phyloP scores from a whole-genome alignment of 257 asterid genomes.

The Asclepias syriaca region DNA sequence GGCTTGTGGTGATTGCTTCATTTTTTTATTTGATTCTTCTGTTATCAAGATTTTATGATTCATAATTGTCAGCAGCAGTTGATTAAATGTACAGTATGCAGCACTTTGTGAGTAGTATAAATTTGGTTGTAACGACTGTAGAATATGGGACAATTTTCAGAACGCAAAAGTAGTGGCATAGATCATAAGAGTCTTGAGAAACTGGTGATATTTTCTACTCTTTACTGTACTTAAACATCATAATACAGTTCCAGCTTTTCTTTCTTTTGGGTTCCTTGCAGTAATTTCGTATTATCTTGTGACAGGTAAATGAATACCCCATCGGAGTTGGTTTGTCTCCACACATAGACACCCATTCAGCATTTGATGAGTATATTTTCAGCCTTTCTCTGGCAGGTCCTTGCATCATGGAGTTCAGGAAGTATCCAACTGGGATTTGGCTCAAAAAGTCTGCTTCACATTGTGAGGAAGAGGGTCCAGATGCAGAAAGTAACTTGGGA shows the following conservation, averaged over 20 bases:
- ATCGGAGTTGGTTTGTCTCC: constrained; percentile 95
- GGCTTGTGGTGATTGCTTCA: neutral
- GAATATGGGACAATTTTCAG: neutral
- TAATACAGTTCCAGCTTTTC: neutral
- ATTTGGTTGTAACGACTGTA: neutral
- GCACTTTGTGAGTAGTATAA: neutral
- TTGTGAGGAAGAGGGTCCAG: constrained; percentile 27
- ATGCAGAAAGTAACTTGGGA: constrained; percentile 26
- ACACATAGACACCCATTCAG: constrained; percentile 96
- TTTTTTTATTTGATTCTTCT: neutral
- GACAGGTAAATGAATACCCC: constrained; percentile 94
- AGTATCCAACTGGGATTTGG: constrained; percentile 61
- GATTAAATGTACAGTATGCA: neutral
- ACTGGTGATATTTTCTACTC: neutral
- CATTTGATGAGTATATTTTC: constrained; percentile 78
- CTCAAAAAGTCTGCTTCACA: constrained; percentile 28
- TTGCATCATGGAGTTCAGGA: constrained; percentile 95
- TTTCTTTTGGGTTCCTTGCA: neutral
- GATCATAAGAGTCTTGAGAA: neutral
- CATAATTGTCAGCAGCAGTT: neutral
- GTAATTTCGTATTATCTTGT: constrained; percentile 6
- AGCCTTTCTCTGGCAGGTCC: constrained; percentile 96
- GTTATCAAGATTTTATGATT: neutral
- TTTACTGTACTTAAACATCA: neutral
- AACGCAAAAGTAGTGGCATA: neutral